Evolutionary conservation across 2,329 filamentous ascomycete species (phyloP).

Genomic region (Aspergillus felis): DNA sequence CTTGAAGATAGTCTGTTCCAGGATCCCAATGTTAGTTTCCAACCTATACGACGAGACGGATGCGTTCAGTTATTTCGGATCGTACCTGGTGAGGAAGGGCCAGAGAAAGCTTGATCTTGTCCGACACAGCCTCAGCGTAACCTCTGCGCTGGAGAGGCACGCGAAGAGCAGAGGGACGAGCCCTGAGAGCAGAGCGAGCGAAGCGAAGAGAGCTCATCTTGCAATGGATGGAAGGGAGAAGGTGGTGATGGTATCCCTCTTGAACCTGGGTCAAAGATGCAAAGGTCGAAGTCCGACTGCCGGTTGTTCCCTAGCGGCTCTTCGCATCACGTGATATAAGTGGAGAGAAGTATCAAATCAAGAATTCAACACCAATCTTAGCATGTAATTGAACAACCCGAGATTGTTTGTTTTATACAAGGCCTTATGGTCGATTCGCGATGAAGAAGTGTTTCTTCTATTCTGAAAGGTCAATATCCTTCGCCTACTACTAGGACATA

Average conservation of each 20-base stretch:
- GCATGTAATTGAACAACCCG: background rate
- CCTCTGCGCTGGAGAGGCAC: slow-evolving; percentile 77
- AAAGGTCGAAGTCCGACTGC: slow-evolving; percentile 37
- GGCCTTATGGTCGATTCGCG: background rate
- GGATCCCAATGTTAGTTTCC: slow-evolving; percentile 20
- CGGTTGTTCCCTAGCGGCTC: slow-evolving; percentile 38
- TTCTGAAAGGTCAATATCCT: background rate
- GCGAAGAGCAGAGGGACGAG: slow-evolving; percentile 71
- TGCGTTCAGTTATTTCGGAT: slow-evolving; percentile 15
- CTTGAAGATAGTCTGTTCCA: slow-evolving; percentile 62
- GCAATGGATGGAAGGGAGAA: slow-evolving; percentile 31
- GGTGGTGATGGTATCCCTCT: slow-evolving; percentile 33
- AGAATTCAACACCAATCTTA: background rate
- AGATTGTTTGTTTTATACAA: background rate
- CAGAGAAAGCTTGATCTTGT: slow-evolving; percentile 98
- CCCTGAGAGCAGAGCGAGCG: slow-evolving; percentile 83
- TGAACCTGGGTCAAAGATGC: slow-evolving; percentile 32
- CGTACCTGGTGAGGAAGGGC: slow-evolving; percentile 97
- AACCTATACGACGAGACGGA: background rate
- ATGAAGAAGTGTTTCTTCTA: background rate
- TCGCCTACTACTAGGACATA: background rate
- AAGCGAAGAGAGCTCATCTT: slow-evolving; percentile 91
- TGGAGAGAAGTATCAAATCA: slow-evolving; percentile 1
- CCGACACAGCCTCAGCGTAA: slow-evolving; percentile 82
- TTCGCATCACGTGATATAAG: slow-evolving; percentile 25